Conservation (phyloP, 2,329 filamentous ascomycete genomes). For the Diaporthe sp. region DNA sequence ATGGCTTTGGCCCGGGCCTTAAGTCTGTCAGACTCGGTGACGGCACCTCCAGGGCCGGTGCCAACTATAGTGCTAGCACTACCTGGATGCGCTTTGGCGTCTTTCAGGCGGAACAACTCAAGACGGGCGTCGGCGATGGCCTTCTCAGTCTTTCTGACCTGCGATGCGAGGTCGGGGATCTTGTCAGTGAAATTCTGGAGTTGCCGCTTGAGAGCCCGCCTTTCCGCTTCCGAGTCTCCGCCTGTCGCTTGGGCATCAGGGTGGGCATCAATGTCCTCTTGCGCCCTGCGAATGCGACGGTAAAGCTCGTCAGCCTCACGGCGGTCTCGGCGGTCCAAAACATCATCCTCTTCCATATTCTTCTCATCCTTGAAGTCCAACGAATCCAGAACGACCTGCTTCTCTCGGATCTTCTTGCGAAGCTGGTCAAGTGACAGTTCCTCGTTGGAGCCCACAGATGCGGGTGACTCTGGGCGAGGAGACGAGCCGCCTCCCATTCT, state of each 20-base stretch:
- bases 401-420: slow-evolving; percentile 92
- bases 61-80: slow-evolving; percentile 87
- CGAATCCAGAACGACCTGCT: slow-evolving; percentile 93
- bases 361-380: slow-evolving; percentile 97
- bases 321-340: slow-evolving; percentile 89
- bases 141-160: slow-evolving; percentile 91
- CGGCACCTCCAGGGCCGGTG: slow-evolving; percentile 88
- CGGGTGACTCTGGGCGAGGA: slow-evolving; percentile 83
- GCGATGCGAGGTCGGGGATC: slow-evolving; percentile 90
- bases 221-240: slow-evolving; percentile 89
- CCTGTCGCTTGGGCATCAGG: slow-evolving; percentile 80
- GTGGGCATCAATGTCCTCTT: slow-evolving; percentile 94
- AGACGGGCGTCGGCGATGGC: slow-evolving; percentile 92
- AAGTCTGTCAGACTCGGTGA: slow-evolving; percentile 94
- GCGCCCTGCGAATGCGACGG: slow-evolving; percentile 88
- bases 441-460: slow-evolving; percentile 78
- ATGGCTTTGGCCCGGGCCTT: slow-evolving; percentile 97
- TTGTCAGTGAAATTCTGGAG: slow-evolving; percentile 90
- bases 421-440: slow-evolving; percentile 90
- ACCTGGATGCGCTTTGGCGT: slow-evolving; percentile 91
- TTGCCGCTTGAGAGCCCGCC: slow-evolving; percentile 87
- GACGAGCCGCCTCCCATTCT: slow-evolving; percentile 81
- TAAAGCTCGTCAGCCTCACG: slow-evolving; percentile 95
- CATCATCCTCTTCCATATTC: slow-evolving; percentile 89
- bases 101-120: slow-evolving; percentile 92